Evolutionary conservation across 257 asterid genomes (phyloP), one percentile per base, ranked within the genome.

Genomic region (Solanum appendiculatum): DNA sequence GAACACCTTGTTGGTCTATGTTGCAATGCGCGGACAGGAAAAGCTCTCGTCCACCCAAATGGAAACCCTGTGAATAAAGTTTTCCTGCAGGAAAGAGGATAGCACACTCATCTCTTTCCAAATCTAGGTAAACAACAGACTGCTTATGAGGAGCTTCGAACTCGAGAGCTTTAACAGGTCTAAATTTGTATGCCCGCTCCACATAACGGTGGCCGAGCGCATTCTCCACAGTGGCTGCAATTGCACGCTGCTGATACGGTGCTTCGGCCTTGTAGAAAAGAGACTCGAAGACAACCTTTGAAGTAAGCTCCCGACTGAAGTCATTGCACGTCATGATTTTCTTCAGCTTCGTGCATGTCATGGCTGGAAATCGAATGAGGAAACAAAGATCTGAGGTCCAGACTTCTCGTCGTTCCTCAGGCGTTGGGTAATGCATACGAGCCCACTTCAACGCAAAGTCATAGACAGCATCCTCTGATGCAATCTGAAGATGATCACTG

Each of bases 21-120:
- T 94, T 94, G 92, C 99, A 96, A 40, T 93, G 98, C 9, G 98
- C 98, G 3, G 98, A 94, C 87, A 96, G 84, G 92, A 95, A 95
- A 85, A 96, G 92, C 1, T 96, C 98, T 75, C 93, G 97, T 66
- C 98, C 98, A 1, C 98, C 98, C 86, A 96, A 84, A 89, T 94
- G 96, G 85, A 95, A 96, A 8, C 95, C 98, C 92, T 95, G 98
- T 0, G 98, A 95, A 89, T 93, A 93, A 58, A 95, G 88, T 29
- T 95, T 91, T 2, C 98, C 98, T 1, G 94, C 39, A 6, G 98
- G 98, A 85, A 86, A 92, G 31, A 95, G 95, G 88, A 90, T 89
- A 0, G 51, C 90, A 10, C 98, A 95, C 86, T 96, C 98, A 42
- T 92, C 97, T 16, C 95, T 89, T 82, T 91, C 94, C 8, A 96